Percentiles rank a stretch among this genome's conserved stretches.
Evolutionary conservation across 192 early-diverging fungal genomes (phyloP).

Genomic region (Bifiguratus adelaidae): DNA sequence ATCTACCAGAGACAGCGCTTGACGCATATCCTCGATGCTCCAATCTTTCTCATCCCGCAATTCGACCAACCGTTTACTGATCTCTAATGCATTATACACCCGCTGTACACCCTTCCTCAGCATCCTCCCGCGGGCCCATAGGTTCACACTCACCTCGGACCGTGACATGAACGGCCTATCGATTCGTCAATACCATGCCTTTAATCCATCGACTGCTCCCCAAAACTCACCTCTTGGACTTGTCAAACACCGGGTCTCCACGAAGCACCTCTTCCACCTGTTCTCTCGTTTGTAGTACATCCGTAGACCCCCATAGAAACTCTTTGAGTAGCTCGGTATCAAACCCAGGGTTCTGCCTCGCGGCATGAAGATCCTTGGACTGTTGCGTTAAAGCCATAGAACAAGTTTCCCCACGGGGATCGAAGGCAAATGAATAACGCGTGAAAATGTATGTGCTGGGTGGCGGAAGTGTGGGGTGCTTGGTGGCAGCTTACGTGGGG

Average conservation of each 20-base stretch:
- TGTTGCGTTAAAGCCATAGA: no score
- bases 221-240: conserved; percentile 37
- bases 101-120: not conserved
- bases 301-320: conserved; percentile 57
- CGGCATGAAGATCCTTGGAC: conserved; percentile 36
- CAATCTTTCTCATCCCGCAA: conserved; percentile 19
- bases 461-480: no score
- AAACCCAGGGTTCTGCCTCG: conserved; percentile 62
- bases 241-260: conserved; percentile 41
- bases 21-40: conserved; percentile 15
- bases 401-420: no score
- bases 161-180: conserved; percentile 14
- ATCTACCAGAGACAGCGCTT: conserved; percentile 19
- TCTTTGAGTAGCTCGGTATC: conserved; percentile 59
- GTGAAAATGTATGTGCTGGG: no score
- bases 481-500: no score
- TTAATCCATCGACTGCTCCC: conserved; percentile 35
- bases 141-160: conserved; percentile 23
- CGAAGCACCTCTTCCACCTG: conserved; percentile 32
- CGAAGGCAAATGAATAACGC: no score
- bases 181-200: conserved; percentile 28
- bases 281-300: conserved; percentile 15
- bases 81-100: conserved; percentile 2
- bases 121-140: conserved; percentile 10
- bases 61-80: conserved; percentile 12